Evolutionary conservation across 2,329 filamentous ascomycete genomes (phyloP), one percentile per base, ranked within the genome.

Genomic region (Aspergillus awamori): DNA sequence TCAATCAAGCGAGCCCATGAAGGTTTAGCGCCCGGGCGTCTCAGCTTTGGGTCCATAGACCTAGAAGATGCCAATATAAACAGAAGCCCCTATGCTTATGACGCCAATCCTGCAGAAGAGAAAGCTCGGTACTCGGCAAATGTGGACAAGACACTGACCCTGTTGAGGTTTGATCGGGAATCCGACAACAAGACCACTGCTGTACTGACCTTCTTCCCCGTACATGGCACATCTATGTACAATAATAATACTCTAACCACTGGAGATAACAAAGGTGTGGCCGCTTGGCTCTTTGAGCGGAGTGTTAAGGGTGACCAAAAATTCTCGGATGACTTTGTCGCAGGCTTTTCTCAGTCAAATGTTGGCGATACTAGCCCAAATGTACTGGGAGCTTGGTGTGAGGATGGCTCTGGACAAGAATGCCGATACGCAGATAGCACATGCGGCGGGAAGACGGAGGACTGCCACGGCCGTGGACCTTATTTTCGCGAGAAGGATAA

Each of bases 261-360:
- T 2, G 94, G 92, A n/a, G 94, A 98, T 76, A 98, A 98, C 80
- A 98, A 98, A 79, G 94, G 94, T 11, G 92, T 97, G 6, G 93
- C 94, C 2, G 91, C 93, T 0, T 90, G 89, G 72, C 80, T 97
- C 11, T 89, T 97, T 57, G 94, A 98, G 74, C 85, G 89, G 66
- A 87, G 85, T 55, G 82, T 89, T 53, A 74, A 79, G 2, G 77
- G 75, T n/a, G 81, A 86, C 17, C 71, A 80, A 1, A 81, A 79
- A 17, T 87, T 87, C 36, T 83, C 85, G 0, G 80, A 86, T 2
- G 85, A 83, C 8, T 97, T 96, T 68, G 91, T 97, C 1, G 93
- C 93, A 2, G 94, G 92, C 4, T 98, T 97, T 75, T 95, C 92
- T 0, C 94, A 97, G 74, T 87, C 93, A 10, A 97, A 89, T 66